phyloP scores from a whole-genome alignment of 2,329 filamentous ascomycete genomes.

The Pseudonectria buxi region DNA sequence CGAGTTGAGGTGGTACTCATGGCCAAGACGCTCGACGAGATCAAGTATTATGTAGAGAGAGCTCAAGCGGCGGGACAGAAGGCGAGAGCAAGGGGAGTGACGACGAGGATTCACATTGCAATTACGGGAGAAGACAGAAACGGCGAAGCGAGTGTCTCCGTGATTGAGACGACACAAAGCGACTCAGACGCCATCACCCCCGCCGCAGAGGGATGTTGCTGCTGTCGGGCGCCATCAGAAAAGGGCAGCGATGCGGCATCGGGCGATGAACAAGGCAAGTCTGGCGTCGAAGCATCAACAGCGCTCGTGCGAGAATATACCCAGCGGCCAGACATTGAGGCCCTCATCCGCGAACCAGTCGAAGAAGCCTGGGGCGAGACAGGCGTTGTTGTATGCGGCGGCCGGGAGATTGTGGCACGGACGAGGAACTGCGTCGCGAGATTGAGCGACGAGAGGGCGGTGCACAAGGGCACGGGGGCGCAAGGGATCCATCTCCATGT shows the following conservation, averaged over 20 bases:
- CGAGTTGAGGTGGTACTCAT: constrained; percentile 48
- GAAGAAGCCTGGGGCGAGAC: constrained; percentile 55
- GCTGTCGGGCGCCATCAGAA: constrained; percentile 12
- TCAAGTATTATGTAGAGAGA: constrained; percentile 48
- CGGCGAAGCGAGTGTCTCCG: constrained; percentile 25
- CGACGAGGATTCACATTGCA: constrained; percentile 46
- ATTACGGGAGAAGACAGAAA: constrained; percentile 34
- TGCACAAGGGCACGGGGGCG: constrained; percentile 58
- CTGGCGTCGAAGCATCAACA: constrained; percentile 5
- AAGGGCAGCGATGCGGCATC: constrained; percentile 6
- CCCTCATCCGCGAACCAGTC: constrained; percentile 46
- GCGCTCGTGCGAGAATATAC: constrained; percentile 36
- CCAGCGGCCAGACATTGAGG: constrained; percentile 42
- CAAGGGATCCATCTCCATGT: constrained; percentile 56
- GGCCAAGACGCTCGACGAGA: constrained; percentile 45
- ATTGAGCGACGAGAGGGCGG: constrained; percentile 53
- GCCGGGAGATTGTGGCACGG: constrained; percentile 45
- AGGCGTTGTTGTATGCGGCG: constrained; percentile 54
- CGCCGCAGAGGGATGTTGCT: constrained; percentile 13
- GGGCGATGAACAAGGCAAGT: constrained; percentile 6
- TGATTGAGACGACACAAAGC: constrained; percentile 10
- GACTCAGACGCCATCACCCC: constrained; percentile 14
- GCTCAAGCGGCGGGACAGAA: constrained; percentile 38
- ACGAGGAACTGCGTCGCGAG: constrained; percentile 49
- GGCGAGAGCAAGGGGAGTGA: constrained; percentile 36